phyloP scores from a whole-genome alignment of 2,329 filamentous ascomycete species.

The Chrysosphaeria jannelii region DNA sequence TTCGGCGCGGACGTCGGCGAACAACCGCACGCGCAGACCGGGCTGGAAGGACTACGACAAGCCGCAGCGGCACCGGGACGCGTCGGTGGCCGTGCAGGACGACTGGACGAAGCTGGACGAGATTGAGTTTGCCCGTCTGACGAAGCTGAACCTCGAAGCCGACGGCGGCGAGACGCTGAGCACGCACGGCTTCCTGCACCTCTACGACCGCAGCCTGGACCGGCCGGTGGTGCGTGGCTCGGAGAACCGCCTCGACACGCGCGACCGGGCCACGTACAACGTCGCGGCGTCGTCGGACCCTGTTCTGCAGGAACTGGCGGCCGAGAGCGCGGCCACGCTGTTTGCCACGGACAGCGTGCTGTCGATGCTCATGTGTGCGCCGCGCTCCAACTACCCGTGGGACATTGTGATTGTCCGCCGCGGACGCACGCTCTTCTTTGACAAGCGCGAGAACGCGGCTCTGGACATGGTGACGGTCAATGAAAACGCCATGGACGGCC shows the following conservation, averaged over 20 bases:
- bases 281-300: slow-evolving; percentile 91
- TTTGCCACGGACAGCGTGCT: slow-evolving; percentile 93
- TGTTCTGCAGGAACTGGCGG: slow-evolving; percentile 84
- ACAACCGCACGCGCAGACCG: slow-evolving; percentile 59
- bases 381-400: slow-evolving; percentile 93
- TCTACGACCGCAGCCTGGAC: slow-evolving; percentile 90
- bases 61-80: slow-evolving; percentile 83
- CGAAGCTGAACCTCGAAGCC: slow-evolving; percentile 84
- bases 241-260: slow-evolving; percentile 60
- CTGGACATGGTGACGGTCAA: slow-evolving; percentile 97
- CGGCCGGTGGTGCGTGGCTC: slow-evolving; percentile 72
- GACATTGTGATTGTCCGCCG: slow-evolving; percentile 84
- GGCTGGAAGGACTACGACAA: slow-evolving; percentile 99
- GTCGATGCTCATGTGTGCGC: slow-evolving; percentile 97
- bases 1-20: slow-evolving; percentile 29
- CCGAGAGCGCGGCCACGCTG: slow-evolving; percentile 85
- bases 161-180: slow-evolving; percentile 89
- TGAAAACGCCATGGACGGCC: slow-evolving; percentile 89
- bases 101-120: slow-evolving; percentile 93
- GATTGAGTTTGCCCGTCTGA: slow-evolving; percentile 88
- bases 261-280: slow-evolving; percentile 92
- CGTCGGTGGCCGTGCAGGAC: slow-evolving; percentile 82
- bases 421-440: slow-evolving; percentile 90
- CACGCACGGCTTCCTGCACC: slow-evolving; percentile 88
- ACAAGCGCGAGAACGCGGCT: slow-evolving; percentile 87